Conservation (phyloP, 805 yeast genomes). For the Zygosaccharomyces rouxii region DNA sequence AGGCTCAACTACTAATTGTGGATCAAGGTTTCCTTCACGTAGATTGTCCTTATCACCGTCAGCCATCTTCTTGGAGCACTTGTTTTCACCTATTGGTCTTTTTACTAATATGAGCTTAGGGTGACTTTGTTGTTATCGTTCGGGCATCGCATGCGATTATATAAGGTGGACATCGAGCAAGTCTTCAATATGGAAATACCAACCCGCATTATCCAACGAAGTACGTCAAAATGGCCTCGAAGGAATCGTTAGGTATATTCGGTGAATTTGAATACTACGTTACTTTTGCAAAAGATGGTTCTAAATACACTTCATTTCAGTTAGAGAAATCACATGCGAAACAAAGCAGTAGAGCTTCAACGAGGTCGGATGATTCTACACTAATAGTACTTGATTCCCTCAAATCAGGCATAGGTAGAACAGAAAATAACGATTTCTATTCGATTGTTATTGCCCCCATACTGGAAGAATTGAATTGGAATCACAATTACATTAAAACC, state of each 20-base stretch:
- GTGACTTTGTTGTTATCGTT: background rate
- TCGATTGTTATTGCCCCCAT: constrained; percentile 44
- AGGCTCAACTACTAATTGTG: constrained; percentile 9
- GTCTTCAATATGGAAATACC: background rate
- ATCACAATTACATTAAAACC: constrained; percentile 44
- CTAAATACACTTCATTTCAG: constrained; percentile 12
- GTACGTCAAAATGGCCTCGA: background rate
- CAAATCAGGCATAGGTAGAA: constrained; percentile 38
- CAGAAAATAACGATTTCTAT: constrained; percentile 38
- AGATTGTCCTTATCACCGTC: background rate
- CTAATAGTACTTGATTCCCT: constrained; percentile 37
- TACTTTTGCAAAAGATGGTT: constrained; percentile 10
- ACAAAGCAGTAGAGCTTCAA: background rate
- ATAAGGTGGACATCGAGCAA: background rate
- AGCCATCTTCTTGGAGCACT: constrained; percentile 1
- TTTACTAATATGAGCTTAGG: no score
- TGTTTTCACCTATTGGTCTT: no score
- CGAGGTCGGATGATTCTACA: constrained; percentile 1
- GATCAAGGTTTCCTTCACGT: constrained; percentile 5
- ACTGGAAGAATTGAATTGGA: constrained; percentile 37
- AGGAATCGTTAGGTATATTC: constrained; percentile 3
- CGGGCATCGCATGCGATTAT: background rate
- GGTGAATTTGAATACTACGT: constrained; percentile 10
- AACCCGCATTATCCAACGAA: background rate
- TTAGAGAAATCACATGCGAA: constrained; percentile 2